phyloP scores from a whole-genome alignment of 805 yeast genomes.

The Yarrowia keelungensis region DNA sequence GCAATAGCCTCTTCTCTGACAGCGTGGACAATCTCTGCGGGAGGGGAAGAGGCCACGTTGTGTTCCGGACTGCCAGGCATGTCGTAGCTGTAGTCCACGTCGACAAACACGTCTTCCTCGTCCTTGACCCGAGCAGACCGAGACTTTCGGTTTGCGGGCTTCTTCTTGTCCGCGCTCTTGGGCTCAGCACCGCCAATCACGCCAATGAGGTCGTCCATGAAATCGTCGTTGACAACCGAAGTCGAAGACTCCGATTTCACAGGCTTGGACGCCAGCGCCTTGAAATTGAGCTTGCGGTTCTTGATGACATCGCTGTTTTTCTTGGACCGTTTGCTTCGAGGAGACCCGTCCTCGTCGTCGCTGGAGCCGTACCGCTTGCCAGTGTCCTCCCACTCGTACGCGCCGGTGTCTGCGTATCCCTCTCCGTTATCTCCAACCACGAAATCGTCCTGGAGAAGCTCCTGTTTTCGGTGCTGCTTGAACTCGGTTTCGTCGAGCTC shows the following conservation, averaged over 20 bases:
- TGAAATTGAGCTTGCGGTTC: constrained; percentile 47
- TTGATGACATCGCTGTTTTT: constrained; percentile 40
- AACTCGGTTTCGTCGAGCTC: constrained; percentile 84
- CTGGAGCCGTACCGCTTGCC: constrained; percentile 50
- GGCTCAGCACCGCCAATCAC: constrained; percentile 46
- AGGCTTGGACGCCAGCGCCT: constrained; percentile 45
- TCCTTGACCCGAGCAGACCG: constrained; percentile 3
- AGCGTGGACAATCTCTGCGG: constrained; percentile 16
- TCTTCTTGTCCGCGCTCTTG: constrained; percentile 4
- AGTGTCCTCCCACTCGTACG: constrained; percentile 81
- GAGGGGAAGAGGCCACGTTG: constrained; percentile 19
- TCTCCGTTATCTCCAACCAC: constrained; percentile 93
- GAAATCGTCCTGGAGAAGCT: constrained; percentile 86
- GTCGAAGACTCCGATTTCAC: constrained; percentile 42
- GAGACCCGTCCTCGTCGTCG: constrained; percentile 47
- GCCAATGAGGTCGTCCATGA: constrained; percentile 72
- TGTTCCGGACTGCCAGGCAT: constrained; percentile 51
- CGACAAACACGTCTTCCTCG: constrained; percentile 44
- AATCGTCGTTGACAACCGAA: constrained; percentile 54
- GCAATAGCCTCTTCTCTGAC: constrained; percentile 40
- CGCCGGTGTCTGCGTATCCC: constrained; percentile 94
- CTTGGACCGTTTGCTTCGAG: constrained; percentile 46
- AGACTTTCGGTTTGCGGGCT: constrained; percentile 19
- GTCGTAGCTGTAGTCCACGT: constrained; percentile 68
- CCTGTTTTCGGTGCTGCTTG: constrained; percentile 76